A percentile compares a stretch with the other conserved stretches of the same genome.
Evolutionary conservation across 106 monocot species (phyloP).

Genomic region (Dactylorhiza incarnata): DNA sequence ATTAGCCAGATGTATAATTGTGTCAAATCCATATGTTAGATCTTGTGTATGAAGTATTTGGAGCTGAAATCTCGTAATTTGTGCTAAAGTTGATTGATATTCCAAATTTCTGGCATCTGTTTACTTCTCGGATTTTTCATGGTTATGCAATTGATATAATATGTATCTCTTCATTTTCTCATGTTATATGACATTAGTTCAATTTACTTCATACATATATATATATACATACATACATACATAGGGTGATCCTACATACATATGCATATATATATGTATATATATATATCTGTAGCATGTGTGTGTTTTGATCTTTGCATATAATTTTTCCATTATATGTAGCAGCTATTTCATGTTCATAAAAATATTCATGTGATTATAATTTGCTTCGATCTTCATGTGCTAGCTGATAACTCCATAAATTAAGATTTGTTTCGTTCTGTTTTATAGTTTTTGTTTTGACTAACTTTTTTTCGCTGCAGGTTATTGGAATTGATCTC

Average conservation of each 20-base stretch:
- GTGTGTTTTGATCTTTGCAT: neutral
- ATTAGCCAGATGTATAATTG: neutral
- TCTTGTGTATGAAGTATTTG: neutral
- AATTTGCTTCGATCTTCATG: neutral
- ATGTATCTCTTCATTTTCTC: neutral
- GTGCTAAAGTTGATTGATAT: neutral
- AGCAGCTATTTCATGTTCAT: neutral
- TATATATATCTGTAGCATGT: neutral
- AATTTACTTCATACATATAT: neutral
- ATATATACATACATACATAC: neutral
- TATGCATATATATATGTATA: neutral
- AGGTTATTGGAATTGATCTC: slow-evolving; percentile 92
- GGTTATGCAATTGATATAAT: neutral
- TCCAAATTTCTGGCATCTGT: neutral
- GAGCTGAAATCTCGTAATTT: neutral
- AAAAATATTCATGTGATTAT: neutral
- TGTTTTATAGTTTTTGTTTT: neutral
- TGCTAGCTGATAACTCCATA: neutral
- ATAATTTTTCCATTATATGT: neutral
- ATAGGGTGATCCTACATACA: no score
- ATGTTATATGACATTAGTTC: neutral
- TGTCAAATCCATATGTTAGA: neutral
- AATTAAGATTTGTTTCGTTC: neutral
- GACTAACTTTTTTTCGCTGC: slow-evolving; percentile 8
- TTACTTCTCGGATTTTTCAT: neutral